These are phyloP conservation scores for Kluyveromyces starmeri DNA, from an alignment of 805 yeast species.

Conservation along the genomic window DNA sequence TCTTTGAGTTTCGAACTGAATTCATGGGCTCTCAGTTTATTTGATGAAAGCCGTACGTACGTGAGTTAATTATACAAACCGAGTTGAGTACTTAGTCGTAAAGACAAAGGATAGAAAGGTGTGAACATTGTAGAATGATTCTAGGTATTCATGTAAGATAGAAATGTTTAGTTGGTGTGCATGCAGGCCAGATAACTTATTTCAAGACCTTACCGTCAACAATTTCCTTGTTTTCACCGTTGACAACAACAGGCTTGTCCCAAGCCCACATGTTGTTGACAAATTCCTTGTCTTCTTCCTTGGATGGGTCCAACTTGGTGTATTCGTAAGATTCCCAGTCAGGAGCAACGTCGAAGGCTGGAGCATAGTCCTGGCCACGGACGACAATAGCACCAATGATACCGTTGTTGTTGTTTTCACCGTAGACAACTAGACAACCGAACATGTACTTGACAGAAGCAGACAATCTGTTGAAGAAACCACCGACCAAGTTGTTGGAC, in stretches of 20 bases:
- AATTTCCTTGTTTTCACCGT: conserved; percentile 79
- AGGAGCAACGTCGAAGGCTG: conserved; percentile 97
- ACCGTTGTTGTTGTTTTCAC: conserved; percentile 96
- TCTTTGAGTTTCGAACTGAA: too few relatives aligned
- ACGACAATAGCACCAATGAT: conserved; percentile 87
- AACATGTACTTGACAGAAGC: conserved; percentile 87
- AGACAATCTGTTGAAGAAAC: conserved; percentile 87
- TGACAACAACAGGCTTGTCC: conserved; percentile 84
- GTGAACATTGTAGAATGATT: too few relatives aligned
- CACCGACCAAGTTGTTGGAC: conserved; percentile 96
- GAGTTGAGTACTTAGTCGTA: not conserved
- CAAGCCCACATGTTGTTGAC: conserved; percentile 94
- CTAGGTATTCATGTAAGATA: too few relatives aligned
- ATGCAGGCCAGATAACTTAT: too few relatives aligned
- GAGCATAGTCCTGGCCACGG: conserved; percentile 82
- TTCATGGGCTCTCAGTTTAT: too few relatives aligned
- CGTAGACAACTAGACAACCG: conserved; percentile 86
- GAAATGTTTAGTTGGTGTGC: too few relatives aligned
- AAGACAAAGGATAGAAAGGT: not conserved
- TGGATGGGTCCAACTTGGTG: conserved; percentile 74
- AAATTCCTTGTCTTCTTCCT: conserved; percentile 70
- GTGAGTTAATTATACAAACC: conserved; percentile 3
- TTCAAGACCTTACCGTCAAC: conserved; percentile 98
- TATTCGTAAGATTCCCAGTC: conserved; percentile 93
- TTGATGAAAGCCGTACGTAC: conserved; percentile 1